Percentiles rank a stretch among this genome's conserved stretches.
Conservation (phyloP, 2,329 filamentous ascomycete species). For the Pyrenophora tritici-repentis region DNA sequence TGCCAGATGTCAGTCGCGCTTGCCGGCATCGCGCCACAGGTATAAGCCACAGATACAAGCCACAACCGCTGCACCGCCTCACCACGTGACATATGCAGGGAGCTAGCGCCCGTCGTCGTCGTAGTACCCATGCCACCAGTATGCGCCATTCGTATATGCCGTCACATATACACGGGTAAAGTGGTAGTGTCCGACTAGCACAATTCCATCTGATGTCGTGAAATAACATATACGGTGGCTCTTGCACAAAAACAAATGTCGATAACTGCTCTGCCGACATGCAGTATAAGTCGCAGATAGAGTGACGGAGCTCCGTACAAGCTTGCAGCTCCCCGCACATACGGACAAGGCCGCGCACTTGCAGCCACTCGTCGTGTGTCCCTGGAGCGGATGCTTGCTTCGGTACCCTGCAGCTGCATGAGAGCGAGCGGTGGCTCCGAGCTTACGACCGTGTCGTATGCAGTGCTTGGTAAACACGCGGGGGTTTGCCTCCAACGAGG, state of each 20-base stretch:
- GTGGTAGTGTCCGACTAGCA: no score
- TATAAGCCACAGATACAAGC: not conserved
- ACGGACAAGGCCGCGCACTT: conserved; percentile 2
- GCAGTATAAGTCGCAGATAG: not conserved
- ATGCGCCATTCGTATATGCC: no score
- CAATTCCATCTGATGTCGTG: no score
- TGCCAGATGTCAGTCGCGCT: conserved; percentile 12
- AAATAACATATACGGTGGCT: no score
- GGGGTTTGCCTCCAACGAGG: not conserved
- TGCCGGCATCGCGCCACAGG: conserved; percentile 17
- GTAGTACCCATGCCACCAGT: not conserved
- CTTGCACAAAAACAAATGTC: not conserved
- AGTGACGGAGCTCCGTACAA: conserved; percentile 1
- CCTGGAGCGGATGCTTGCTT: conserved; percentile 1
- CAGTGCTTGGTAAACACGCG: conserved; percentile 6
- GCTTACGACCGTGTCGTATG: not conserved
- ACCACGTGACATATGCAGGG: conserved; percentile 19
- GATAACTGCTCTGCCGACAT: not conserved
- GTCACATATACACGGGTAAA: not conserved
- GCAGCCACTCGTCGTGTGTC: not conserved
- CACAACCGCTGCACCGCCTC: conserved; percentile 3
- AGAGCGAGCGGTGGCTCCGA: conserved; percentile 10
- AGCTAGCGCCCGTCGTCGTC: not conserved
- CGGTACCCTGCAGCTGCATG: conserved; percentile 5
- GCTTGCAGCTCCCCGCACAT: conserved; percentile 3